phyloP scores from a whole-genome alignment of 139 green algal species.

The Desmodesmus armatus region DNA sequence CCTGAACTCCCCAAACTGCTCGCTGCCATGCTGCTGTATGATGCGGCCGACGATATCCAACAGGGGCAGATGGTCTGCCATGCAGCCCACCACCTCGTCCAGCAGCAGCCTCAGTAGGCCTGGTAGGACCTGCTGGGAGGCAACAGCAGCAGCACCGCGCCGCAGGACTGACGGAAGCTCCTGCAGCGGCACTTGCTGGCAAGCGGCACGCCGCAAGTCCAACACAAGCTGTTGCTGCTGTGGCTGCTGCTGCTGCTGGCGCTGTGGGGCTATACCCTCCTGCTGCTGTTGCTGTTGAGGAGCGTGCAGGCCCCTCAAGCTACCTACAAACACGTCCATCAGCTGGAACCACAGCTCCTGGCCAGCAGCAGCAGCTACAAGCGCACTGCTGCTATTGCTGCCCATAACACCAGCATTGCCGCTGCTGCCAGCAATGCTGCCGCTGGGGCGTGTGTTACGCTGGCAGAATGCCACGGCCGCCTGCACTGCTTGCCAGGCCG shows the following conservation, averaged over 20 bases:
- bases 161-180: neutral
- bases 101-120: conserved; percentile 10
- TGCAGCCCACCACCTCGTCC: conserved; percentile 29
- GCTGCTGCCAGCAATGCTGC: conserved; percentile 23
- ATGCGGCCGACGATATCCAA: conserved; percentile 37
- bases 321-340: conserved; percentile 22
- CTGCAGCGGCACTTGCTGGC: neutral
- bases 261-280: neutral
- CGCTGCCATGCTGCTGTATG: conserved; percentile 17
- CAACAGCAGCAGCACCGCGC: conserved; percentile 1
- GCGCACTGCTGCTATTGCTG: neutral
- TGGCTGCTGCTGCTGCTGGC: conserved; percentile 34
- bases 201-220: neutral
- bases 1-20: conserved; percentile 54
- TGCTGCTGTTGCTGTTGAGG: neutral
- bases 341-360: conserved; percentile 39
- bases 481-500: conserved; percentile 30
- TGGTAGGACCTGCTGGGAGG: neutral
- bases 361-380: neutral
- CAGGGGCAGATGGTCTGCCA: conserved; percentile 42
- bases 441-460: neutral
- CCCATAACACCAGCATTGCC: neutral
- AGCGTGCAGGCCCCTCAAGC: neutral
- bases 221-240: neutral
- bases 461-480: conserved; percentile 34